Base-by-base conservation (phyloP, 2,329 filamentous ascomycete species). In the Xylariaceae sp. region DNA sequence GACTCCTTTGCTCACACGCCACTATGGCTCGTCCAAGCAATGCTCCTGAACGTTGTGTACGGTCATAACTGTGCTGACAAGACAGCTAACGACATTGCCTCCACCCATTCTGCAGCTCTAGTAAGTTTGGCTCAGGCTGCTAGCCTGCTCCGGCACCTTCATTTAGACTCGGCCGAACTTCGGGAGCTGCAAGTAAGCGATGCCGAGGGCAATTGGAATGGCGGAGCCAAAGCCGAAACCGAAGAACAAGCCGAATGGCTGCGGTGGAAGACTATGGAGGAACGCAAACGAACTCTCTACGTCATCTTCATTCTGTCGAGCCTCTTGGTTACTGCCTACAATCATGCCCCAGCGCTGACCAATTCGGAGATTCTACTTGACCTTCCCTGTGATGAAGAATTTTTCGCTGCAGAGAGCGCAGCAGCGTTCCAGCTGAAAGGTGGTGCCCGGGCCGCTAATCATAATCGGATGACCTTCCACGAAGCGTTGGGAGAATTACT, bases 31-130 rank as follows among this genome's bases (percentile, higher is more conserved):
- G 91, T 97, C 12, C 94, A 97, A 71, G 90, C 92, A 0, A 97
- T 97, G 92, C 77, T 97, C 6, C 79, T 99, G 49, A 97, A 96
- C 68, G 89, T 97, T 39, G 88, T 96, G 12, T 97, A 96, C 68
- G 92, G 92, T 11, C 89, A 96, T 70, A 95, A 95, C 62, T 95
- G 91, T 68, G 90, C 89, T 39, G 92, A 97, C 69, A 92, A 95
- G 73, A 86, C 85, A 51, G 88, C 90, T 27, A 90, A 89, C 57
- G 91, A 96, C 68, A 95, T 95, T 65, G 92, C 92, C 1, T 91
- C 87, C 60, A 96, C 89, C 1, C 92, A 97, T 68, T 95, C 89
- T 68, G 89, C 91, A 6, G 89, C 91, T 26, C 76, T 99, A 42
- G 90, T 96, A 51, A 95, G 90, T 68, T 81, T 99, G 50, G 91